These are phyloP conservation scores for Globisporangium emineosum DNA, from an alignment of 352 stramenopile genomes.

Conservation along the genomic window DNA sequence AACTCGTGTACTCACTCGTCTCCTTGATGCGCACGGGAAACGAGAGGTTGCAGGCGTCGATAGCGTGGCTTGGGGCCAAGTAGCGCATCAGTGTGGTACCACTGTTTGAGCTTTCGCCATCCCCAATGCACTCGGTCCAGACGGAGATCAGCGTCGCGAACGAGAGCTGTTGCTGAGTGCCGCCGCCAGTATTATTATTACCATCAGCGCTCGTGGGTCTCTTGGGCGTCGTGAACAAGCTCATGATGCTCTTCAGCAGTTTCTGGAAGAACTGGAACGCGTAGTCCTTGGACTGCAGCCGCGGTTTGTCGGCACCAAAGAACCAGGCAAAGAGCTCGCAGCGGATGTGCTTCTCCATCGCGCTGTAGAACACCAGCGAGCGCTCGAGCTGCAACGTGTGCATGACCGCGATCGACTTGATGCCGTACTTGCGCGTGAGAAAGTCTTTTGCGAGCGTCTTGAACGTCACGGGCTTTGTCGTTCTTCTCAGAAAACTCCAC, in stretches of 20 bases:
- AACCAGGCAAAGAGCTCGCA: conserved; percentile 73
- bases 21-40: conserved; percentile 48
- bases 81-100: conserved; percentile 13
- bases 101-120: conserved; percentile 32
- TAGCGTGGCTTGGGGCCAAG: conserved; percentile 27
- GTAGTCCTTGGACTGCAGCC: conserved; percentile 40
- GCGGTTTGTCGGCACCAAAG: conserved; percentile 45
- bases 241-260: conserved; percentile 43
- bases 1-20: conserved; percentile 23
- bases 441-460: conserved; percentile 60
- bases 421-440: conserved; percentile 65
- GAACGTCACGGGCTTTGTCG: conserved; percentile 32
- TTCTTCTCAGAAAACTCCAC: conserved; percentile 31
- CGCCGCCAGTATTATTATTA: conserved; percentile 1
- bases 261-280: conserved; percentile 61
- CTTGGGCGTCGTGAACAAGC: conserved; percentile 26
- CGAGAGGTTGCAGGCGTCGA: conserved; percentile 37
- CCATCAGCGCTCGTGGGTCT: conserved; percentile 17
- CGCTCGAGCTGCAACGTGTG: conserved; percentile 65
- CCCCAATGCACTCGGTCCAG: conserved; percentile 68
- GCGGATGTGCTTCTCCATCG: conserved; percentile 42
- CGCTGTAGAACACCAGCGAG: conserved; percentile 53
- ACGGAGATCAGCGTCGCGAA: conserved; percentile 42
- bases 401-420: conserved; percentile 72
- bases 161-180: conserved; percentile 20